These are phyloP conservation scores for Clonostachys chloroleuca DNA, from an alignment of 2,329 filamentous ascomycete genomes.

Conservation along the genomic window DNA sequence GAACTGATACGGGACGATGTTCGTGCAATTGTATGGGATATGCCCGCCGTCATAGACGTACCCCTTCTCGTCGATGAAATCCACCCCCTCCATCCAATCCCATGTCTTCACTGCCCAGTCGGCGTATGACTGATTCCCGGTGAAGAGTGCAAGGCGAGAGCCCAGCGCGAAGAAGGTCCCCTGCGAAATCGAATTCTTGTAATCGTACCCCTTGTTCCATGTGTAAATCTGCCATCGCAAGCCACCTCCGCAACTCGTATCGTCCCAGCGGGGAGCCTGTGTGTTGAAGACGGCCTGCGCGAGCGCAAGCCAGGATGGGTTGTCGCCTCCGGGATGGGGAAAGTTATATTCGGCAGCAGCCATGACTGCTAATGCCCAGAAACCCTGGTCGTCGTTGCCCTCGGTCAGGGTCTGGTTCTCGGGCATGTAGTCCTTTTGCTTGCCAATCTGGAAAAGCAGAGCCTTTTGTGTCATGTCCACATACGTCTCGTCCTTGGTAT, in stretches of 20 bases:
- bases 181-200: slow-evolving; percentile 66
- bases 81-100: slow-evolving; percentile 57
- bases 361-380: slow-evolving; percentile 70
- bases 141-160: slow-evolving; percentile 71
- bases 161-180: slow-evolving; percentile 59
- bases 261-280: slow-evolving; percentile 71
- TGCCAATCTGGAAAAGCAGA: slow-evolving; percentile 70
- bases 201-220: slow-evolving; percentile 77
- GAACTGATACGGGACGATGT: slow-evolving; percentile 59
- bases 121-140: slow-evolving; percentile 70
- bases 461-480: slow-evolving; percentile 64
- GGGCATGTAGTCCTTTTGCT: slow-evolving; percentile 73
- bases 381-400: slow-evolving; percentile 73
- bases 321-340: slow-evolving; percentile 47
- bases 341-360: slow-evolving; percentile 67
- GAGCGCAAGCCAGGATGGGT: slow-evolving; percentile 66
- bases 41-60: slow-evolving; percentile 60
- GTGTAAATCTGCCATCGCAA: slow-evolving; percentile 81
- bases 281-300: slow-evolving; percentile 80
- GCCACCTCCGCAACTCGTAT: slow-evolving; percentile 64
- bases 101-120: slow-evolving; percentile 74
- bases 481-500: slow-evolving; percentile 69
- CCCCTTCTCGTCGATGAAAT: slow-evolving; percentile 56
- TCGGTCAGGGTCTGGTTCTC: slow-evolving; percentile 63
- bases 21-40: slow-evolving; percentile 50